These are phyloP conservation scores for Triticum dicoccoides DNA, from an alignment of 176 grass and related monocot species.

Conservation along the genomic window DNA sequence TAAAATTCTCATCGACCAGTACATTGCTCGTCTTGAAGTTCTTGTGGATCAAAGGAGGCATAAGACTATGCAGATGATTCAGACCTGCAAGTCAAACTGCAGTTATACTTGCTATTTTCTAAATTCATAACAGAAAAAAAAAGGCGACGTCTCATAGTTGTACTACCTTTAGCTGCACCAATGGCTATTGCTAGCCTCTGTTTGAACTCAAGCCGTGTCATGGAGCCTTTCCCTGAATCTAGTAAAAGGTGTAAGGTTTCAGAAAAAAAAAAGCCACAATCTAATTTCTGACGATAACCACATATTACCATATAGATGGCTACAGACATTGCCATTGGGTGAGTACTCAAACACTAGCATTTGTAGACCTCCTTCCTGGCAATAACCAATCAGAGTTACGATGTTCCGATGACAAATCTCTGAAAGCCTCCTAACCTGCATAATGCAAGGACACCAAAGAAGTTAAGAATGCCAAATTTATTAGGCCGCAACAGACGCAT, in stretches of 20 bases:
- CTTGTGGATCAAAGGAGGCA: constrained; percentile 79
- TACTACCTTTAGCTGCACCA: constrained; percentile 87
- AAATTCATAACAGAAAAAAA: neutral
- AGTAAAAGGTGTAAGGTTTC: constrained; percentile 19
- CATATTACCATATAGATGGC: constrained; percentile 86
- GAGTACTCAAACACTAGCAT: constrained; percentile 94
- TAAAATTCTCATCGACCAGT: constrained; percentile 97
- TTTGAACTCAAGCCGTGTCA: constrained; percentile 86
- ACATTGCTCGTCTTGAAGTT: constrained; percentile 95
- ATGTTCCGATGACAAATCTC: constrained; percentile 81
- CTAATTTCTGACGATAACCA: neutral
- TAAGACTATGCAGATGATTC: constrained; percentile 63
- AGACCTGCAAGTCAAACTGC: constrained; percentile 56
- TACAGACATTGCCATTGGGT: constrained; percentile 82
- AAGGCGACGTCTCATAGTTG: neutral
- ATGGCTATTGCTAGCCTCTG: constrained; percentile 92
- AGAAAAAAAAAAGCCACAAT: constrained; percentile 10
- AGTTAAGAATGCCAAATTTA: constrained; percentile 8
- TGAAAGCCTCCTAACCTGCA: constrained; percentile 70
- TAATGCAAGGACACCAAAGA: constrained; percentile 1
- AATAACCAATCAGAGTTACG: constrained; percentile 88
- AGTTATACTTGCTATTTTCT: constrained; percentile 10
- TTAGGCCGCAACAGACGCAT: constrained; percentile 19
- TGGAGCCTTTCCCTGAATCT: constrained; percentile 56
- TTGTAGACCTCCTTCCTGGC: constrained; percentile 88